Evolutionary conservation across 768 basidiomycete genomes (phyloP), one percentile per base, ranked within the genome.

Genomic region (Panaeolus papilionaceus): DNA sequence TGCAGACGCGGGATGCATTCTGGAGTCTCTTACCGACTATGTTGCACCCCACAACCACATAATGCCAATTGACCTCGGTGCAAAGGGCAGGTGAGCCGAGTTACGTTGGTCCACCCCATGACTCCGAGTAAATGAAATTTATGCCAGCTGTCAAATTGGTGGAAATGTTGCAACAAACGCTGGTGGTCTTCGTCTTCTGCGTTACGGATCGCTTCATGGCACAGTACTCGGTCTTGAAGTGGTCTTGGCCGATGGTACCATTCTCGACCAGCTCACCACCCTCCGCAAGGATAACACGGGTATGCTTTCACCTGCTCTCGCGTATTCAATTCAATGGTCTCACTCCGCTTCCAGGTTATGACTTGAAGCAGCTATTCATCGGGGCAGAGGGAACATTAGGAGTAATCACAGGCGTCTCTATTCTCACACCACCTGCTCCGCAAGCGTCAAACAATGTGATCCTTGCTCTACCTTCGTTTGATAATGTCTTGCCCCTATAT

Each of bases 131-230:
- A 65, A 38, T 39, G 54, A 58, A 47, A 58, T 58, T 10, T 23
- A 20, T 37, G 6, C 28, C 75, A 94, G 94, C 73, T 99, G 98
- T 83, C 97, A 99, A 75, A 96, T 99, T 70, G 98, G 97, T 61
- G 98, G 98, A 39, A 98, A 99, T 77, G 86, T 99, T 33, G 89
- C 98, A 1, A 99, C 98, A 4, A 99, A 99, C 75, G 98, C 98
- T 33, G 98, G 98, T 20, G 98, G 98, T n/a, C 85, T 99, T 8
- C 88, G 98, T 1, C 85, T 99, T 26, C 80, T 99, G 47, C 88
- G 98, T 26, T 99, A 99, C 74, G 98, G 98, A 58, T 95, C 94
- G 44, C 83, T 99, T 4, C 98, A 97, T 75, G 98, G 98, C 20
- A 91, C 91, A 12, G 97, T 99, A 2, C 87, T 99, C 3, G 98